Percentiles rank a stretch among this genome's conserved stretches.
These are phyloP conservation scores for Linaria vulgaris DNA, from an alignment of 257 asterid genomes.

Conservation along the genomic window DNA sequence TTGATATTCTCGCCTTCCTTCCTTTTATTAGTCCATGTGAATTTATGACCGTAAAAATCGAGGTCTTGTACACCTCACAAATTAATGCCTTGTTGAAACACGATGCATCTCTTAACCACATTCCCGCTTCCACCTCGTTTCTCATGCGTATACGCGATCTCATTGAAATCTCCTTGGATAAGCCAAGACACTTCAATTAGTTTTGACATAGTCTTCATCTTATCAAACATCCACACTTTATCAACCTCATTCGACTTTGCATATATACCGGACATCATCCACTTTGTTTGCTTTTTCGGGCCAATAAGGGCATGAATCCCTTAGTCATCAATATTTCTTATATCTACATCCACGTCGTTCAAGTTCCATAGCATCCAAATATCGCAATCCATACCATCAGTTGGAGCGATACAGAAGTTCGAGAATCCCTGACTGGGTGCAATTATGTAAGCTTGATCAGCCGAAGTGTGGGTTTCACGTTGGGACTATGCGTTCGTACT, in stretches of 20 bases:
- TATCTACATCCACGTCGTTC: background rate
- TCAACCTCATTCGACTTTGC: background rate
- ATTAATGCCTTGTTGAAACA: background rate
- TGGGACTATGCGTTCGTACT: background rate
- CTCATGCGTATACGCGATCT: background rate
- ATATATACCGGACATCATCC: background rate
- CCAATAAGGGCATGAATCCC: background rate
- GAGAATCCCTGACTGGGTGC: background rate
- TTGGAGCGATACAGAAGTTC: background rate
- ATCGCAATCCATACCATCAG: background rate
- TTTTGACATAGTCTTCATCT: background rate
- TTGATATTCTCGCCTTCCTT: background rate
- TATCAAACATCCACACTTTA: background rate
- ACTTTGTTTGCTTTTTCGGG: background rate
- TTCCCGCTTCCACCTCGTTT: background rate
- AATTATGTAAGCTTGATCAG: background rate
- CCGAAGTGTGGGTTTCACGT: background rate
- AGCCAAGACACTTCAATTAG: background rate
- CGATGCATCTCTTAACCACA: background rate
- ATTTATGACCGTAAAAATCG: background rate
- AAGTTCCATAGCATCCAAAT: background rate
- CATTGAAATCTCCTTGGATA: background rate
- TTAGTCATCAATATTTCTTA: background rate
- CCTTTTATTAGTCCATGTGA: background rate
- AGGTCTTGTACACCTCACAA: background rate